Evolutionary conservation across 441 rosid species (phyloP), one percentile per base, ranked within the genome.

Genomic region (Omphalea diandra): DNA sequence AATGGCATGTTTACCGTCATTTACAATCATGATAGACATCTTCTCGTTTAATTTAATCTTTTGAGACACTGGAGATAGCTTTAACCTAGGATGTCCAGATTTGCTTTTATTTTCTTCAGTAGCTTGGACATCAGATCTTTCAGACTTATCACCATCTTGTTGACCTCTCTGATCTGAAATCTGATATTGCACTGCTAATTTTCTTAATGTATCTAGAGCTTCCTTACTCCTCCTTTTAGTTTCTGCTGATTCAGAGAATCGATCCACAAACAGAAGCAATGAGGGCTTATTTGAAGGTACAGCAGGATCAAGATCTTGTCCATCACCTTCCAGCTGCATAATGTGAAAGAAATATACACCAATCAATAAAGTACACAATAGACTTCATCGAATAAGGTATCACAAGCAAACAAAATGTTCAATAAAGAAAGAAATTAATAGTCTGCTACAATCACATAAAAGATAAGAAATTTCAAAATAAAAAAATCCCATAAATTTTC

Each of bases 231-330:
- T 83, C 67, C 76, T 79, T 77, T 87, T 89, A 57, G 79, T 82
- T 73, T 88, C 87, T 74, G 75, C 72, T 26, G 80, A 80, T 44
- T 80, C 85, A 33, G 90, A 81, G 71, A 86, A 88, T 84, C 97
- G 88, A 74, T 93, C 99, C 71, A 95, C 91, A 77, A 95, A 89
- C 58, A 95, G 87, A 76, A 95, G 83, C 60, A 89, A 65, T 1
- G 96, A 95, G 24, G 96, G 91, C 83, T 82, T 81, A 78, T 80
- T 81, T 83, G 86, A 82, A 67, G 95, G 92, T 63, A 95, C 79
- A 72, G 77, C 79, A 54, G 80, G 80, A 74, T 80, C 85, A 69
- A 78, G 68, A 77, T 83, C 84, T 69, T 78, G 85, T 61, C 79
- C 83, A 67, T 83, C 70, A 63, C 79, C 83, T 72, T 84, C 89